A percentile compares a stretch with the other conserved stretches of the same genome.
phyloP scores from a whole-genome alignment of 805 yeast genomes.

The Blastobotrys chiropterorum region DNA sequence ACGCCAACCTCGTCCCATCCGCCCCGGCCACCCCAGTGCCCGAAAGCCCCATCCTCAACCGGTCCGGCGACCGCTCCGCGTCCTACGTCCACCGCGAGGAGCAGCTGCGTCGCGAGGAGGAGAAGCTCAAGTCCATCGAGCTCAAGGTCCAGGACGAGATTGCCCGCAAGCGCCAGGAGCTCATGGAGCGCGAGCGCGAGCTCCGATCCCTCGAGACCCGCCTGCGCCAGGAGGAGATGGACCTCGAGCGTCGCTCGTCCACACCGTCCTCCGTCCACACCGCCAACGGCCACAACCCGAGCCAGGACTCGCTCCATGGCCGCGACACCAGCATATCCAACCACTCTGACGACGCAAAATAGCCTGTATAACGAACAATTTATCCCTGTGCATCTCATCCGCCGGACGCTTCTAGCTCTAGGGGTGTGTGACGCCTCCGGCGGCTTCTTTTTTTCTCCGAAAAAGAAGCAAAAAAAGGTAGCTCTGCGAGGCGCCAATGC shows the following conservation, averaged over 20 bases:
- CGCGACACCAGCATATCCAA: not conserved
- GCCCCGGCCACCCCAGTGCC: conserved; percentile 6
- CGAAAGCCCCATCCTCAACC: conserved; percentile 16
- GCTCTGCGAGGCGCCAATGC: too few relatives aligned
- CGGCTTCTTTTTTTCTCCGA: too few relatives aligned
- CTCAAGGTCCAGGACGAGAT: conserved; percentile 85
- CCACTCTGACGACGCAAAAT: not conserved
- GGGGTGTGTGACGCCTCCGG: too few relatives aligned
- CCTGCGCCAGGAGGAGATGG: conserved; percentile 10
- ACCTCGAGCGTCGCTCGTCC: conserved; percentile 17
- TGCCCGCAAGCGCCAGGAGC: conserved; percentile 71
- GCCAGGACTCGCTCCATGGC: conserved; percentile 16
- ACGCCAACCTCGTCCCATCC: conserved; percentile 13
- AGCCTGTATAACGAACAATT: not conserved
- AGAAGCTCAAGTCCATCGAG: conserved; percentile 77
- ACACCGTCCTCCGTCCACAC: conserved; percentile 43
- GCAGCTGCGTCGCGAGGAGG: conserved; percentile 84
- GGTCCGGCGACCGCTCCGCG: conserved; percentile 34
- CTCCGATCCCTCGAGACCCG: conserved; percentile 65
- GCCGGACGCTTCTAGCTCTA: too few relatives aligned
- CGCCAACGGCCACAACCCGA: conserved; percentile 68
- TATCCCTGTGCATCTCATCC: too few relatives aligned
- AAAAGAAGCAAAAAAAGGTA: too few relatives aligned
- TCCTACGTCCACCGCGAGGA: conserved; percentile 70
- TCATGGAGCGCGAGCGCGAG: conserved; percentile 78